Evolutionary conservation across 495 filamentous ascomycete genomes (phyloP), one percentile per base, ranked within the genome.

Genomic region (Bombardia bombarda): DNA sequence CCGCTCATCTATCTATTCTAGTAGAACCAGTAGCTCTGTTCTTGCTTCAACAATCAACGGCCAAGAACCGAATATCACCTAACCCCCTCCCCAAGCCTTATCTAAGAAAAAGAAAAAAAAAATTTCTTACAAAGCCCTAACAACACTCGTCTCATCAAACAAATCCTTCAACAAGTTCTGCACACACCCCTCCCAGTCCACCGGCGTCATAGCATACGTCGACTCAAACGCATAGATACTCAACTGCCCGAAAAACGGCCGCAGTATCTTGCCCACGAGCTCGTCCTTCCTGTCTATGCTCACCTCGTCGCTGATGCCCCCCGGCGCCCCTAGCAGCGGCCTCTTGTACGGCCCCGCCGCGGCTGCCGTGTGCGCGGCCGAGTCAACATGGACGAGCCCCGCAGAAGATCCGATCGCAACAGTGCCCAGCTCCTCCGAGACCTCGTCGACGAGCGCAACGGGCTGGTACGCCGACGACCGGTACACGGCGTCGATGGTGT

Each of bases 401-500:
- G n/a, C 25, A n/a, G n/a, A n/a, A n/a, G n/a, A n/a, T n/a, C n/a
- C n/a, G 25, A 26, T n/a, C 44, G 40, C 44, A 22, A 9, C 38
- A 12, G 71, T 57, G 8, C 83, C 84, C 0, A 96, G 67, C 45
- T 79, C 83, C 51, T 92, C 86, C 0, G 86, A 84, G 7, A 98
- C 67, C 53, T 90, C 86, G 50, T 98, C 92, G 14, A 84, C 83
- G 9, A 97, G 72, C 1, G 88, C 87, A 3, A 83, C 69, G 1
- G 90, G 78, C 41, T 79, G 73, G 66, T 81, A 84, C 38, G 72
- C 65, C n/a, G 77, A 62, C 1, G 88, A 82, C 13, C 84, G 79
- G 56, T 97, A 97, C 18, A 97, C 87, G 1, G 93, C 89, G 56
- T 99, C 92, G 50, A 95, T 90, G 26, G 90, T 96, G 58, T 99